Evolutionary conservation across 2,329 filamentous ascomycete genomes (phyloP).

Genomic region (Microdochium paspali): DNA sequence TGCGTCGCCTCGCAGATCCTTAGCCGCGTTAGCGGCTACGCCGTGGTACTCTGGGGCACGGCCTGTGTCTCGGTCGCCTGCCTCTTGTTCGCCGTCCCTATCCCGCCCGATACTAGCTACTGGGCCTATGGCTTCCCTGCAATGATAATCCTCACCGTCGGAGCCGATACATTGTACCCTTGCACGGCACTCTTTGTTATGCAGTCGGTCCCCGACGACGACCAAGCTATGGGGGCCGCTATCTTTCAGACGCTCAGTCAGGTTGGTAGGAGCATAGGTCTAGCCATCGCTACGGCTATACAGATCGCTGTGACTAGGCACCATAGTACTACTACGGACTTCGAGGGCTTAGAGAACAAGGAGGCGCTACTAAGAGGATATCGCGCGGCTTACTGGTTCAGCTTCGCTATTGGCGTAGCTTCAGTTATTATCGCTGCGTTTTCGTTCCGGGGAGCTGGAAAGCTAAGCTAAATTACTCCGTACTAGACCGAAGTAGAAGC

Average conservation of each 20-base stretch:
- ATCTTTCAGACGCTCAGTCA: slow-evolving; percentile 30
- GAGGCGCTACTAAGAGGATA: background rate
- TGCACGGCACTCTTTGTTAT: slow-evolving; percentile 28
- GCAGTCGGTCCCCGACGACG: slow-evolving; percentile 24
- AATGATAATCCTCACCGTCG: slow-evolving; percentile 29
- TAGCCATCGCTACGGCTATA: slow-evolving; percentile 6
- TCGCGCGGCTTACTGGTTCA: background rate
- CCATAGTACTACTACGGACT: background rate
- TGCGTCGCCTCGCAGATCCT: background rate
- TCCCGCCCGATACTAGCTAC: slow-evolving; percentile 23
- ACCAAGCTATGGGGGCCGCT: slow-evolving; percentile 30
- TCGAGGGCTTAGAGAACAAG: background rate
- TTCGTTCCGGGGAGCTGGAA: background rate
- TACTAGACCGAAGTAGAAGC: too few species aligned
- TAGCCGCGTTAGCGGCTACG: background rate
- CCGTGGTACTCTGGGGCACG: background rate
- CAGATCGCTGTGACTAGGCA: background rate
- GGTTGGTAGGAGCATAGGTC: slow-evolving; percentile 27
- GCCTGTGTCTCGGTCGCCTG: background rate
- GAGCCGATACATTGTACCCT: slow-evolving; percentile 29
- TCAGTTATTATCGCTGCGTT: background rate
- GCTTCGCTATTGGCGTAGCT: background rate
- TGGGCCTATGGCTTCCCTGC: slow-evolving; percentile 32
- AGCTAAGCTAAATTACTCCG: background rate
- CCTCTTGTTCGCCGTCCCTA: slow-evolving; percentile 15